Percentiles rank a stretch among this genome's conserved stretches.
These are phyloP conservation scores for Carpinus viminea DNA, from an alignment of 306 rosid genomes.

Conservation along the genomic window DNA sequence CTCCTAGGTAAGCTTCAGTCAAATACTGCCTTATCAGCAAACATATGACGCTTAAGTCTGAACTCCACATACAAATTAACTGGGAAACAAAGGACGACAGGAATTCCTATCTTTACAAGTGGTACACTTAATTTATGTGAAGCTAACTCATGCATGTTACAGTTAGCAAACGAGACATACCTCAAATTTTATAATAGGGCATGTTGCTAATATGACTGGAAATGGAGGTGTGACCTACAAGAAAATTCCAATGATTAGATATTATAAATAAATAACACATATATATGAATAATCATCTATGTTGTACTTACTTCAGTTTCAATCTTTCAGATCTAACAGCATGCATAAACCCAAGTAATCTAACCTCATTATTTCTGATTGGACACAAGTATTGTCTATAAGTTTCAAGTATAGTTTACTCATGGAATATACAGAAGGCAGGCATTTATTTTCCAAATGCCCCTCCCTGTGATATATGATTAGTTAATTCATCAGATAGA, in stretches of 20 bases:
- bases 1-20: neutral
- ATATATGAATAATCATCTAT: neutral
- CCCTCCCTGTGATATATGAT: neutral
- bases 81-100: neutral
- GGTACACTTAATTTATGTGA: neutral
- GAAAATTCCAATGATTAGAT: constrained; percentile 39
- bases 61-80: neutral
- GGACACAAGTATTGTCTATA: neutral
- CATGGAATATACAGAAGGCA: neutral
- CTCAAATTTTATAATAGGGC: constrained; percentile 88
- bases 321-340: neutral
- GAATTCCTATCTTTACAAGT: neutral
- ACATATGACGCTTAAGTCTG: neutral
- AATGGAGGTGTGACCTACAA: constrained; percentile 88
- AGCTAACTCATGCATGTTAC: neutral
- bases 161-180: constrained; percentile 32
- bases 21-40: neutral
- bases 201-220: constrained; percentile 70
- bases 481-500: neutral
- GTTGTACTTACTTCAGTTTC: neutral
- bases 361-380: neutral
- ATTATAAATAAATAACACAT: neutral
- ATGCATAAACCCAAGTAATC: neutral
- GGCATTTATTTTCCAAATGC: neutral
- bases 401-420: neutral